Percentiles rank a stretch among this genome's conserved stretches.
Evolutionary conservation across 1,284 basidiomycete species (phyloP).

Genomic region (Marasmius fiardii): DNA sequence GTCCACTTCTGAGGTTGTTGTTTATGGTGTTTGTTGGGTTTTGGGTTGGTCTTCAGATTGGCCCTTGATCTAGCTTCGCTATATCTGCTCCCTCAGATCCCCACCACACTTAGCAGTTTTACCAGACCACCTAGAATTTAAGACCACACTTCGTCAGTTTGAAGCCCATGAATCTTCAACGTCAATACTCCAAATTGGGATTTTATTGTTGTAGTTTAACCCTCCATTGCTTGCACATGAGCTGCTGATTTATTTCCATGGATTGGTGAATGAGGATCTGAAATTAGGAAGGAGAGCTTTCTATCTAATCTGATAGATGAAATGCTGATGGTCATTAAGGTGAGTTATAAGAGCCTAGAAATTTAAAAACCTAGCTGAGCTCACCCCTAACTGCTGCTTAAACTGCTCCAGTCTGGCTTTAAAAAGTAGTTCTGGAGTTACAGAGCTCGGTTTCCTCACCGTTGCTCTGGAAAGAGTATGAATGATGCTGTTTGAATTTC

Average conservation of each 20-base stretch:
- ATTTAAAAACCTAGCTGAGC: not conserved
- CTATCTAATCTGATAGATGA: conserved; percentile 1
- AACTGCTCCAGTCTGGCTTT: not conserved
- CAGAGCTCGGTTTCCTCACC: not conserved
- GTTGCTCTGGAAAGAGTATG: not conserved
- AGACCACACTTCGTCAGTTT: too few relatives aligned
- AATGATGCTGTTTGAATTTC: not conserved
- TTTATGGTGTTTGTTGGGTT: too few relatives aligned
- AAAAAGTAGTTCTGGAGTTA: not conserved
- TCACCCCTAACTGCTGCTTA: too few relatives aligned
- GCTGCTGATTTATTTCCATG: not conserved
- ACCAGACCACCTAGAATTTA: conserved; percentile 25
- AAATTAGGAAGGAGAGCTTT: not conserved
- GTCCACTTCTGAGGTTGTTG: too few relatives aligned
- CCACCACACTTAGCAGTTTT: too few relatives aligned
- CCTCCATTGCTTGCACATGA: conserved; percentile 14
- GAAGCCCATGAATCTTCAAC: too few relatives aligned
- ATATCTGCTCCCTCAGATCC: too few relatives aligned
- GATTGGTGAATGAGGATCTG: not conserved
- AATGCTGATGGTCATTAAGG: not conserved
- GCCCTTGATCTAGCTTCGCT: too few relatives aligned
- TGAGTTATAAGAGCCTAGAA: too few relatives aligned
- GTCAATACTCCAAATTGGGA: conserved; percentile 40
- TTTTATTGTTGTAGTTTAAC: conserved; percentile 42
- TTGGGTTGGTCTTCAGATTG: too few relatives aligned